phyloP scores from a whole-genome alignment of 208 protist species.

The Leishmania mexicana region DNA sequence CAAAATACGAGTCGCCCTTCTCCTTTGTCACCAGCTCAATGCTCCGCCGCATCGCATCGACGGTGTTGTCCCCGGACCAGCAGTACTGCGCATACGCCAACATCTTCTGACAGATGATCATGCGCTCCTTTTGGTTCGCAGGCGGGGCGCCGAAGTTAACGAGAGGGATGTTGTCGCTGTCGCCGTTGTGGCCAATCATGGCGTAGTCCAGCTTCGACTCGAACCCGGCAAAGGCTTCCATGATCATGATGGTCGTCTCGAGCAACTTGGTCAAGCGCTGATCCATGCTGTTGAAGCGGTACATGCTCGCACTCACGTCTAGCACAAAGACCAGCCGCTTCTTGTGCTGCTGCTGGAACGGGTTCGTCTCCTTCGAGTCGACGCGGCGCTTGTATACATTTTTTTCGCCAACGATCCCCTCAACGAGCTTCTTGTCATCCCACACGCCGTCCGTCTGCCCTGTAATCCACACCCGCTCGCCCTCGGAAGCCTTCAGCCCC shows the following conservation, averaged over 20 bases:
- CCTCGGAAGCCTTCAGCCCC: slow-evolving; percentile 82
- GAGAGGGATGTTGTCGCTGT: slow-evolving; percentile 79
- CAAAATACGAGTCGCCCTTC: slow-evolving; percentile 92
- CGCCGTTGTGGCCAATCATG: slow-evolving; percentile 91
- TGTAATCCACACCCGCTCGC: slow-evolving; percentile 86
- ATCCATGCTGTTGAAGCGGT: slow-evolving; percentile 93
- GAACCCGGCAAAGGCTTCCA: slow-evolving; percentile 90
- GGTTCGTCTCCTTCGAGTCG: slow-evolving; percentile 73
- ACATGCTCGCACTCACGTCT: slow-evolving; percentile 94
- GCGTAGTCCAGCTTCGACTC: slow-evolving; percentile 89
- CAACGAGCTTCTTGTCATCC: slow-evolving; percentile 93
- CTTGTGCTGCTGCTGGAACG: slow-evolving; percentile 66
- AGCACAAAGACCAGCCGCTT: slow-evolving; percentile 93
- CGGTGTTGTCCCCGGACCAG: slow-evolving; percentile 92
- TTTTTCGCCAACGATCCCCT: slow-evolving; percentile 91
- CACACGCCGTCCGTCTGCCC: slow-evolving; percentile 90
- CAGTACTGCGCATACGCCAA: slow-evolving; percentile 94
- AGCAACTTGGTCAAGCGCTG: slow-evolving; percentile 85
- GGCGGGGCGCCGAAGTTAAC: slow-evolving; percentile 73
- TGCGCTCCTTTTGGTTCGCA: slow-evolving; percentile 72
- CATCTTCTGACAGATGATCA: slow-evolving; percentile 90
- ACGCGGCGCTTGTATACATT: slow-evolving; percentile 92
- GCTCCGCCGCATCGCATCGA: slow-evolving; percentile 82
- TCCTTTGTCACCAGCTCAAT: slow-evolving; percentile 73
- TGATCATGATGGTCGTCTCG: slow-evolving; percentile 91